Conservation (phyloP, 2,329 filamentous ascomycete species). For the Didymella glomerata region DNA sequence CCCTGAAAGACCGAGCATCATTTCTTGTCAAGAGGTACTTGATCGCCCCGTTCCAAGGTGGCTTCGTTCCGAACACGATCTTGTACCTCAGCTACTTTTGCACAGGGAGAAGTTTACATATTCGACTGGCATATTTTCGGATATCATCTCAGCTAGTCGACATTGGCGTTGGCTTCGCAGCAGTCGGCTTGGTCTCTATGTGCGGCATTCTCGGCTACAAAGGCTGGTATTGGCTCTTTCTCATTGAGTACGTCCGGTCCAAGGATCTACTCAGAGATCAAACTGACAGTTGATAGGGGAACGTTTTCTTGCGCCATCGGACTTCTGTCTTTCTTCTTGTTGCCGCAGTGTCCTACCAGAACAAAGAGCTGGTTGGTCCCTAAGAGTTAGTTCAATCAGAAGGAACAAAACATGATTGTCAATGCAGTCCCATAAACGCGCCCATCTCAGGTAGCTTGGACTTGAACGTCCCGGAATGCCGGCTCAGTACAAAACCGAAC, state of each 20-base stretch:
- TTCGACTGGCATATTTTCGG: too few species aligned
- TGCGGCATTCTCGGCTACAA: background rate
- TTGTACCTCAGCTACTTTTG: background rate
- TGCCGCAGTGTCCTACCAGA: background rate
- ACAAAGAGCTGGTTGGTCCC: background rate
- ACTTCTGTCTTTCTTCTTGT: background rate
- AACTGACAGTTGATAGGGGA: background rate
- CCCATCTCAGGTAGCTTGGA: conserved; percentile 20
- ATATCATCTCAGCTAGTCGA: background rate
- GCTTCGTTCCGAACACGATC: background rate
- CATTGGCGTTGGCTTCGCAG: background rate
- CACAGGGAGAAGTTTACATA: too few species aligned
- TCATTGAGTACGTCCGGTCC: background rate
- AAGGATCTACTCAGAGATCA: too few species aligned
- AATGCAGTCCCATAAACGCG: conserved; percentile 42
- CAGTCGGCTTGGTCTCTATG: background rate
- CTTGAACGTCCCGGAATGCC: conserved; percentile 16
- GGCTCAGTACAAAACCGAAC: conserved; percentile 21
- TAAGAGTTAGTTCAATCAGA: background rate
- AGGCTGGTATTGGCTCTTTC: background rate
- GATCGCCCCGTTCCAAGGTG: background rate
- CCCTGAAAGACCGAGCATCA: background rate
- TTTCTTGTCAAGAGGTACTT: background rate
- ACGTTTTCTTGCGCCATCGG: background rate
- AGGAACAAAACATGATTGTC: background rate